Evolutionary conservation across 1,284 basidiomycete genomes (phyloP).

Genomic region (Trametes versicolor): DNA sequence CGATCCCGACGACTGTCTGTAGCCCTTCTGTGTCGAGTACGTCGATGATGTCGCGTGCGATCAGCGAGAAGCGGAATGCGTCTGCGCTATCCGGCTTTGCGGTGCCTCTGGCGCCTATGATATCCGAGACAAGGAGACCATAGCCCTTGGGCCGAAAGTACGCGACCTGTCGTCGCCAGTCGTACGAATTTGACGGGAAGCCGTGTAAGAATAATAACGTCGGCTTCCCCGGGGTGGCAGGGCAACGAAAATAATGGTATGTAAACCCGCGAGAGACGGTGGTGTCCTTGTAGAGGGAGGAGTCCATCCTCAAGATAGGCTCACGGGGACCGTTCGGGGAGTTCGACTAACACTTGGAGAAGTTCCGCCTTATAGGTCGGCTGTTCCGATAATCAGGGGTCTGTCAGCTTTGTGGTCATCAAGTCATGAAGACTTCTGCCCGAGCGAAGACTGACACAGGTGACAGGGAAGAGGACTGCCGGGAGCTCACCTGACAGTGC

Average conservation of each 20-base stretch:
- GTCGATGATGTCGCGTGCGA: slow-evolving; percentile 54
- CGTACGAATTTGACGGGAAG: slow-evolving; percentile 42
- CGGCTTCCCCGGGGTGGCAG: slow-evolving; percentile 28
- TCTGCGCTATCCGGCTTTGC: slow-evolving; percentile 54
- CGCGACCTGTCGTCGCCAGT: slow-evolving; percentile 44
- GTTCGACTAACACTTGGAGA: neutral
- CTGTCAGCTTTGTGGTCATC: no score
- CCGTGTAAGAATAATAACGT: slow-evolving; percentile 45
- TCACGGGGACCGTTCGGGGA: neutral
- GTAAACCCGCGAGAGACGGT: slow-evolving; percentile 36
- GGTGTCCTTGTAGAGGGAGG: slow-evolving; percentile 9
- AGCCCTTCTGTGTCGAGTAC: slow-evolving; percentile 52
- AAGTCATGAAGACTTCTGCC: no score
- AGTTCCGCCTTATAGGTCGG: neutral
- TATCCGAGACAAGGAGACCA: slow-evolving; percentile 58
- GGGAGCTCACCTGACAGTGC: no score
- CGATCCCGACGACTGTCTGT: slow-evolving; percentile 47
- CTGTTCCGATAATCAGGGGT: no score
- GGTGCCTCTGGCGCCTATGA: slow-evolving; percentile 60
- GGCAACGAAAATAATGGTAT: slow-evolving; percentile 48
- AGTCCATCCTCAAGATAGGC: neutral
- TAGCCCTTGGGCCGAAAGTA: slow-evolving; percentile 50
- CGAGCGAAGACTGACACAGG: no score
- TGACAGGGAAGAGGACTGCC: no score
- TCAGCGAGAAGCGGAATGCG: slow-evolving; percentile 47